Evolutionary conservation across 148 eudicot genomes (phyloP), one percentile per base, ranked within the genome.

Genomic region (Spergularia marina): DNA sequence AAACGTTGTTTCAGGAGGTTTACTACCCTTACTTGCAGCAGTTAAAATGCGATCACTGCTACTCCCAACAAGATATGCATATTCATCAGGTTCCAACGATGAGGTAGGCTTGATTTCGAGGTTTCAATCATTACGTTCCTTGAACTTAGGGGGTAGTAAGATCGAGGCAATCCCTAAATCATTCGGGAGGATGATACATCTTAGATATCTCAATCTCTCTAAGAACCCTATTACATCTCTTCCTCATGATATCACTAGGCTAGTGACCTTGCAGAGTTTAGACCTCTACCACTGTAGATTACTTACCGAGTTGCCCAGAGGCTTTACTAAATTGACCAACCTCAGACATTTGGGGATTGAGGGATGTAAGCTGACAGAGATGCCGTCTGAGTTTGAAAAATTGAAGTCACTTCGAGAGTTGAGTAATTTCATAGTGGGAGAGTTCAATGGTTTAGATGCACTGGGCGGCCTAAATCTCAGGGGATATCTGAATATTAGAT

Each of bases 321-420:
- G 52, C 4, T 34, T 86, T 53, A 82, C 78, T 14, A 76, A 44
- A 15, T 56, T 76, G 73, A 44, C 10, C 1, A 76, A 57, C 55
- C 78, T 76, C 12, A 76, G 78, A 15, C 65, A 57, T 41, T 14
- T 68, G 49, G 17, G 17, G 13, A 30, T 64, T 25, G 0, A 0
- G 7, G 13, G 2, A 5, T 53, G 60, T 36, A 6, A 7, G 18
- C 13, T 74, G 0, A 40, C 25, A 6, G 77, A 74, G 13, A 53
- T 74, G 34, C 77, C 77, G 2, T 15, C 21, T 0, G 57, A 49
- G 20, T 74, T 74, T 14, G 62, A n/a, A 47, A 40, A 56, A 30
- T 17, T 74, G 71, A 53, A n/a, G 13, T 74, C 62, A 12, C 36
- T 74, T 4, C 18, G 16, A 12, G 53, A 65, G 36, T 4, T 74